Conservation (phyloP, 306 rosid species). For the Malus sieversii region DNA sequence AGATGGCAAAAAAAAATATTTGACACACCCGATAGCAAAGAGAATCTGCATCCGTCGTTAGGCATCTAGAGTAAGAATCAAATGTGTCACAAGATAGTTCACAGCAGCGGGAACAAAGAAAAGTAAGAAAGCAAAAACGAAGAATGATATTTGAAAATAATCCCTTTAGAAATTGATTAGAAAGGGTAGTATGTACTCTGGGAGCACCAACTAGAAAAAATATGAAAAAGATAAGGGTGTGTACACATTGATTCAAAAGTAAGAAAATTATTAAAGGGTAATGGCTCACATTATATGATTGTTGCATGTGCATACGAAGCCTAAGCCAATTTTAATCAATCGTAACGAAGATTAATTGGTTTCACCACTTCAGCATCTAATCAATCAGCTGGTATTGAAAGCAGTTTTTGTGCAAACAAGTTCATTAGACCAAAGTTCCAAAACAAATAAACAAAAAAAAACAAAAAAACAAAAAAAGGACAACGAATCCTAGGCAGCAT, state of each 20-base stretch:
- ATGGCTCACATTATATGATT: neutral
- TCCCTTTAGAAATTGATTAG: neutral
- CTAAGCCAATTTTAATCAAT: neutral
- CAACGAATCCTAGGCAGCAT: neutral
- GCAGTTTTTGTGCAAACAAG: neutral
- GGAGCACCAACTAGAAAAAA: neutral
- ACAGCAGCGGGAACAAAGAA: neutral
- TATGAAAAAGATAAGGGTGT: neutral
- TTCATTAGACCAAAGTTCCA: neutral
- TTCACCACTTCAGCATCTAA: neutral
- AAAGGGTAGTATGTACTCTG: neutral
- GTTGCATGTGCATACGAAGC: neutral
- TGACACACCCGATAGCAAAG: neutral
- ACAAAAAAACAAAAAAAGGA: neutral
- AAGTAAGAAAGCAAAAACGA: neutral
- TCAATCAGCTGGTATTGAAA: neutral
- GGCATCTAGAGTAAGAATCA: slow-evolving; percentile 16
- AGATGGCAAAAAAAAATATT: too few species aligned
- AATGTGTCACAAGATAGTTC: neutral
- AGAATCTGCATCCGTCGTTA: slow-evolving; percentile 13
- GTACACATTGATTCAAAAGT: neutral
- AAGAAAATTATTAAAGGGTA: neutral
- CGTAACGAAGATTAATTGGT: neutral
- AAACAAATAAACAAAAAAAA: neutral
- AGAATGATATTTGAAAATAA: neutral